phyloP scores from a whole-genome alignment of 768 basidiomycete genomes.

The Clavulina sp. region DNA sequence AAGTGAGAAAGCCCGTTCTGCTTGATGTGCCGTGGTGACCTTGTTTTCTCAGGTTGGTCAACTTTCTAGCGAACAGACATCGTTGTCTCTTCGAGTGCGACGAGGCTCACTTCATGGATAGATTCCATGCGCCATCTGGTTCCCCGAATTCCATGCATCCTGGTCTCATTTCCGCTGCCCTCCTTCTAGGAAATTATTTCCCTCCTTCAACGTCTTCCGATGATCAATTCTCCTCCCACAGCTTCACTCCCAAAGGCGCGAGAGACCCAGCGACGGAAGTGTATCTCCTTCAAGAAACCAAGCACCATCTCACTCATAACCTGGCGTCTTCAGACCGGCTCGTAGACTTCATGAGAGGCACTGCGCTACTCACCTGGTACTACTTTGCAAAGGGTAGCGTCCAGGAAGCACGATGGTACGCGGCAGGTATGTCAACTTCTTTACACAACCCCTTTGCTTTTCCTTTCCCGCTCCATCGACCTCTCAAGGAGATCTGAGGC shows the following conservation, averaged over 20 bases:
- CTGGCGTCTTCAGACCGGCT: slow-evolving; percentile 45
- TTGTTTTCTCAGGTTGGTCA: slow-evolving; percentile 36
- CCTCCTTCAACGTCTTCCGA: no score
- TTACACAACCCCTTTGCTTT: no score
- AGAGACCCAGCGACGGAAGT: slow-evolving; percentile 33
- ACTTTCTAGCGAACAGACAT: slow-evolving; percentile 40
- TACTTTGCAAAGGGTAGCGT: slow-evolving; percentile 42
- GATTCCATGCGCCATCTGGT: slow-evolving; percentile 24
- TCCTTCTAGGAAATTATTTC: slow-evolving; percentile 68
- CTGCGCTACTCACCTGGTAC: slow-evolving; percentile 49
- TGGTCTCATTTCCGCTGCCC: slow-evolving; percentile 58
- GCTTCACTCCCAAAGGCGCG: not conserved
- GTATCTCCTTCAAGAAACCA: slow-evolving; percentile 34
- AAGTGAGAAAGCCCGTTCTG: not conserved
- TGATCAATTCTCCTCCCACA: slow-evolving; percentile 29
- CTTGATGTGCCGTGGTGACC: not conserved
- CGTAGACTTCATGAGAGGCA: slow-evolving; percentile 41
- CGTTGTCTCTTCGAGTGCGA: slow-evolving; percentile 59
- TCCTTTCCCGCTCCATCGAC: no score
- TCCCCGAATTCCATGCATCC: slow-evolving; percentile 33
- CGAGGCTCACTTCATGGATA: slow-evolving; percentile 40
- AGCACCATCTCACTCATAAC: slow-evolving; percentile 42
- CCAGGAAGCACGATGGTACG: slow-evolving; percentile 48
- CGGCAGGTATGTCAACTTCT: no score
- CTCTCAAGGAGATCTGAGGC: no score